Base-by-base conservation (phyloP, 148 eudicot genomes). In the Diospyros lotus region DNA sequence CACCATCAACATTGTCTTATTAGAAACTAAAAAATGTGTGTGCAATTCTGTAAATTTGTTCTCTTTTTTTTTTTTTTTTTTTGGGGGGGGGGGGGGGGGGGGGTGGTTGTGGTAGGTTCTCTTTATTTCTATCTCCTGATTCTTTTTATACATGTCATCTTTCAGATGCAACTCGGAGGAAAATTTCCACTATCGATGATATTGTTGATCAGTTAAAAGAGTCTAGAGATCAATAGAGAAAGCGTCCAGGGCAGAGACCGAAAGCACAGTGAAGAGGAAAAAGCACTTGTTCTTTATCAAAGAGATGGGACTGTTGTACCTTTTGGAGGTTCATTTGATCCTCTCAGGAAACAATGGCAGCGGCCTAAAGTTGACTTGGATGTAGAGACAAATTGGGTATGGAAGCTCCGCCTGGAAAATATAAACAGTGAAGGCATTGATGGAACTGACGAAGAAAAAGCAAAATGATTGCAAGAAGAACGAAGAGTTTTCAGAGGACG, bases 381-480 rank as follows among this genome's bases (percentile, higher is more conserved):
- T 86, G 97, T 89, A 74, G 98, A 95, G 88, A 95, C 97, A 69
- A 81, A 52, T 59, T 84, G 84, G 77, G 98, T 95, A 8, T 95
- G 98, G 98, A 88, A 83, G 79, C 94, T 95, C 65, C 87, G 92
- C 77, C 76, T 95, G 50, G 92, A 92, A 77, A 83, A 89, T 76
- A 95, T 92, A 76, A 87, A 90, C 73, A 95, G 86, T 85, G 87
- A 92, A 88, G 98, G 98, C 50, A 86, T 95, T 71, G 87, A 95
- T 75, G 98, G 98, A 58, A 88, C 96, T 10, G 93, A 92, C 73
- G 94, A 92, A 81, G 91, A 90, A 59, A 95, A 92, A 72, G 88
- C 84, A 83, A 92, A 86, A 83, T 92, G 97, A 97, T 95, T 97
- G 98, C 94, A 92, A 75, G 83, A 89, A 62, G 97, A 95, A 80